A percentile compares a stretch with the other conserved stretches of the same genome.
These are phyloP conservation scores for Fistulinella prunicolor DNA, from an alignment of 768 basidiomycete genomes.

Conservation along the genomic window DNA sequence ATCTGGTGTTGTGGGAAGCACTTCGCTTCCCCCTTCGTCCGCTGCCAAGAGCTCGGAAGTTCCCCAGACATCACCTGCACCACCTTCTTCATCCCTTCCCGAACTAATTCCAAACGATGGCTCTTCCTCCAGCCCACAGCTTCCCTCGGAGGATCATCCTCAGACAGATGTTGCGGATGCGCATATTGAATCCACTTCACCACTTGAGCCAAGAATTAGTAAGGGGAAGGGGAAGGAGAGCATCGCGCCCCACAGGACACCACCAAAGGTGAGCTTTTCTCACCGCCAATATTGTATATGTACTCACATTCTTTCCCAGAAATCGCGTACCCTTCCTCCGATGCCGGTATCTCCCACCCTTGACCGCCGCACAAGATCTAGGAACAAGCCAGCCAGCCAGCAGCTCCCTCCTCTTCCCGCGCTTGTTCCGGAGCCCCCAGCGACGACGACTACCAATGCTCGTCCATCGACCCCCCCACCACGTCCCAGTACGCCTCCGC, in stretches of 20 bases:
- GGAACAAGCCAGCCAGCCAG: constrained; percentile 18
- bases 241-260: constrained; percentile 22
- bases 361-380: constrained; percentile 31
- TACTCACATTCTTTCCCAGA: constrained; percentile 24
- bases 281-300: background rate
- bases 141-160: constrained; percentile 27
- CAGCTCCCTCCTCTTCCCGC: constrained; percentile 20
- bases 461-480: constrained; percentile 36
- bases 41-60: constrained; percentile 20
- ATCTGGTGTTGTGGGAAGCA: constrained; percentile 8
- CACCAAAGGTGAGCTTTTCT: constrained; percentile 22
- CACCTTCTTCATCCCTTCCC: constrained; percentile 48
- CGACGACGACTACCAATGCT: constrained; percentile 10
- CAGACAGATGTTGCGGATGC: constrained; percentile 16
- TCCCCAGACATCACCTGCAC: constrained; percentile 28
- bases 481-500: constrained; percentile 40
- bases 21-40: constrained; percentile 25
- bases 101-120: constrained; percentile 58
- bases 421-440: constrained; percentile 27
- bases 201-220: constrained; percentile 6
- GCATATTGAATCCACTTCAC: constrained; percentile 17
- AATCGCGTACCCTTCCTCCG: constrained; percentile 38
- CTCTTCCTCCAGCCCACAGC: constrained; percentile 67
- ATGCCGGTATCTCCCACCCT: constrained; percentile 47
- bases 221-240: constrained; percentile 21